Base-by-base conservation (phyloP, 2,329 filamentous ascomycete species). In the Ceratocystis ficicola region DNA sequence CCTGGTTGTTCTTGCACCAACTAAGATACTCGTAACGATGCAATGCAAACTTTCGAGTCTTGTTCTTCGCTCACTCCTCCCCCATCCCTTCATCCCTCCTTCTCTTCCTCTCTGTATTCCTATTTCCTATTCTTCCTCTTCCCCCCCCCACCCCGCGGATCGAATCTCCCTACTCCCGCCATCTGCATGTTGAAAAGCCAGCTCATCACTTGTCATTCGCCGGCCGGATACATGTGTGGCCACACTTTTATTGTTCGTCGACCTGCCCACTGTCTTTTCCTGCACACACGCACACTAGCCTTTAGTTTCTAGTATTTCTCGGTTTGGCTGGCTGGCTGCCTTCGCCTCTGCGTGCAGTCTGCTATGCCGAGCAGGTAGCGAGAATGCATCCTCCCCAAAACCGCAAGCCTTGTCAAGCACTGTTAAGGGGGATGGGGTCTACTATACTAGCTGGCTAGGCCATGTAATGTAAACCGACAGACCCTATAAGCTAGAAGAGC, bases 171-270 rank as follows among this genome's bases (percentile, higher is more conserved):
- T 22, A 25, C 46, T n/a, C 46, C 46, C 6, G n/a, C 46, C 46
- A 50, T 50, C 36, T 41, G 36, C 36, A 41, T 41, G 3, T 20
- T 50, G n/a, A 7, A 50, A 25, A 50, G 46, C 17, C 46, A 50
- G 22, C 46, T 50, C 46, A 50, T 50, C 46, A 50, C 46, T 50
- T 22, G 22, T 50, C 46, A 50, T 7, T 20, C 46, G 7, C 46
- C 22, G 46, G 7, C 46, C 22, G 46, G 46, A 57, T 57, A 57
- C 52, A 30, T 28, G 22, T 57, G 52, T 57, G 52, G 52, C 52
- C 52, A 57, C 22, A 32, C 30, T 6, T 57, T 57, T 28, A 25
- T 28, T 57, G 52, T 57, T n/a, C 32, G 22, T 50, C 22, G 46
- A 22, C 5, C 10, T 50, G 46, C n/a, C 1, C 36, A 3, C 36